These are phyloP conservation scores for Carex kokanica DNA, from an alignment of 176 grass and related monocot species.

Conservation along the genomic window DNA sequence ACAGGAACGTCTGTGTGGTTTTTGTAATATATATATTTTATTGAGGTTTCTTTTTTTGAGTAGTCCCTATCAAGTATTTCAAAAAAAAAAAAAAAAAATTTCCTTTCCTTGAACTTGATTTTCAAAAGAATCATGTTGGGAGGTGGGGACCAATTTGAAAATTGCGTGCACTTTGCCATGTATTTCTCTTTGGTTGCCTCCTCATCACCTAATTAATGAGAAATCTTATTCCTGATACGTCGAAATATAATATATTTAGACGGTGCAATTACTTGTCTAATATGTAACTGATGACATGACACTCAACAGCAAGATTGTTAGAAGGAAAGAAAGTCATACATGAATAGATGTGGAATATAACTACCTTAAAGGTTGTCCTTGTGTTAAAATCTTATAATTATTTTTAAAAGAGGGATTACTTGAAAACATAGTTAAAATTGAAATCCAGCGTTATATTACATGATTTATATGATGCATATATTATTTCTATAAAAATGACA, in stretches of 20 bases:
- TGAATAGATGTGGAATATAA: background rate
- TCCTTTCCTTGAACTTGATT: slow-evolving; percentile 4
- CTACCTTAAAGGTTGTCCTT: background rate
- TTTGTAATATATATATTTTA: background rate
- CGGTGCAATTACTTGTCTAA: background rate
- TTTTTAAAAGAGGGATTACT: no score
- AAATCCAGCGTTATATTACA: no score
- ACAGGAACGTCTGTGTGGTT: background rate
- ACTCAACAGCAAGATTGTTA: background rate
- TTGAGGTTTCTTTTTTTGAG: background rate
- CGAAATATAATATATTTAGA: background rate
- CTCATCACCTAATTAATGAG: background rate
- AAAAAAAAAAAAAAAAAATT: no score
- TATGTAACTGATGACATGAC: background rate
- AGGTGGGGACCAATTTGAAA: slow-evolving; percentile 11
- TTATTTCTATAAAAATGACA: no score
- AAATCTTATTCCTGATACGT: background rate
- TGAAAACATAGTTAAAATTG: no score
- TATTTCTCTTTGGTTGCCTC: background rate
- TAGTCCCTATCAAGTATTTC: no score
- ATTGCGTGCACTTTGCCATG: slow-evolving; percentile 9
- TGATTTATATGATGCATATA: no score
- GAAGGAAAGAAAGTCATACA: background rate
- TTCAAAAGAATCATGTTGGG: background rate
- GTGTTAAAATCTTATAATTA: background rate